Base-by-base conservation (phyloP, 108 stramenopile genomes). In the Cyclotella kingstonii region DNA sequence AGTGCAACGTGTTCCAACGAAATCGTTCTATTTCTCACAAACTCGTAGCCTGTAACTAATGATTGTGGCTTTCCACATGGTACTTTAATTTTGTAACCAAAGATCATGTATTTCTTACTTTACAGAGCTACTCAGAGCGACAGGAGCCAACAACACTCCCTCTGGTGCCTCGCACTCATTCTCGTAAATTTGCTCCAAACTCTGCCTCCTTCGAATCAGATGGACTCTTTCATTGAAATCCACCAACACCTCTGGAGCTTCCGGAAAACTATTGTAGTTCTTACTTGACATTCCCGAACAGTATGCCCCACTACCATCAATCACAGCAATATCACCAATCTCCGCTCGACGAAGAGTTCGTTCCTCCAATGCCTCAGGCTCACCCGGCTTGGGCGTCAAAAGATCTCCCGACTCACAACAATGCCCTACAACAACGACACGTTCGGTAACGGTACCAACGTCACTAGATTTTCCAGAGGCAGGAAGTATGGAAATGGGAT, bases 261-360 rank as follows among this genome's bases (percentile, higher is more conserved):
- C 96, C 4, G 98, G 98, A 77, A 97, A 98, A 48, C 87, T 89
- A 66, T 98, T 98, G 89, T 98, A 98, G 80, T 97, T 96, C 83
- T 97, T 97, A 22, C 96, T 85, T 63, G 90, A 91, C 98, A 98
- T 98, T 19, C 94, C 95, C 11, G 89, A 42, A 66, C 96, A 97
- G 79, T 98, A 98, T 7, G 98, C 98, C 22, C 98, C 98, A 59
- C 91, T 93, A 51, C 96, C 96, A 76, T 97, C 96, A 77, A 98
- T 95, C 28, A 96, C 86, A 0, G 87, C 49, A 48, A 95, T 68
- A 72, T 98, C 98, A 10, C 98, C 98, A 63, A 92, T 81, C 44
- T 74, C 73, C 15, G 93, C 93, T 68, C 84, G 81, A 18, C 83
- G 84, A 6, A 98, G 76, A 26, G 63, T 35, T 33, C 94, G 83